A percentile compares a stretch with the other conserved stretches of the same genome.
These are phyloP conservation scores for Vitis riparia DNA, from an alignment of 164 flowering plant genomes.

Conservation along the genomic window DNA sequence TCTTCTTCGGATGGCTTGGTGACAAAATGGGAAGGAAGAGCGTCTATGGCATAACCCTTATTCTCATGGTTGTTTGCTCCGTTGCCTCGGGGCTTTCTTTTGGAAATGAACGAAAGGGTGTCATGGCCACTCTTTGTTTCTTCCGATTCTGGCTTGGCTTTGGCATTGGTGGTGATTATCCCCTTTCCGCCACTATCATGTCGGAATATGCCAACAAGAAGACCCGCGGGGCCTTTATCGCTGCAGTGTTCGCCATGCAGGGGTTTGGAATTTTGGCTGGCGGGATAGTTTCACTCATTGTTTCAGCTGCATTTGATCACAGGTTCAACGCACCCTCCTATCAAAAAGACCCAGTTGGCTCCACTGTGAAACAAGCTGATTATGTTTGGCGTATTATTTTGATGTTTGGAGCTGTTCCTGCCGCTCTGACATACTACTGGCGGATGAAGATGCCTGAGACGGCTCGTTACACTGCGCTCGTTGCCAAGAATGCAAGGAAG, in stretches of 20 bases:
- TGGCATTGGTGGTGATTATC: slow-evolving; percentile 15
- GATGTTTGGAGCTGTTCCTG: slow-evolving; percentile 24
- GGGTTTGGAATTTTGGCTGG: slow-evolving; percentile 22
- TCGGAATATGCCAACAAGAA: slow-evolving; percentile 21
- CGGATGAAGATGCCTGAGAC: slow-evolving; percentile 25
- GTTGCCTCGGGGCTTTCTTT: slow-evolving; percentile 22
- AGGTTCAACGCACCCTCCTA: slow-evolving; percentile 3
- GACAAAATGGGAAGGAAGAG: slow-evolving; percentile 29
- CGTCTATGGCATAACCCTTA: slow-evolving; percentile 23
- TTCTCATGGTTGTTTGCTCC: slow-evolving; percentile 23
- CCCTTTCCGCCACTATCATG: slow-evolving; percentile 25
- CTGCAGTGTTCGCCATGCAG: slow-evolving; percentile 22
- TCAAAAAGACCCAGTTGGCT: slow-evolving; percentile 4
- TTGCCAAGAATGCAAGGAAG: slow-evolving; percentile 8
- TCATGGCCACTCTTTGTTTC: slow-evolving; percentile 17
- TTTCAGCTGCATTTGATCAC: slow-evolving; percentile 10
- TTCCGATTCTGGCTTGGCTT: slow-evolving; percentile 24
- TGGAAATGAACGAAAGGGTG: slow-evolving; percentile 12
- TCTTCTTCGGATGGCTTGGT: slow-evolving; percentile 27
- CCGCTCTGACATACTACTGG: slow-evolving; percentile 16
- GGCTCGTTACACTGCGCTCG: slow-evolving; percentile 19
- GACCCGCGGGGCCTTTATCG: slow-evolving; percentile 19
- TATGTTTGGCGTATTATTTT: slow-evolving; percentile 23
- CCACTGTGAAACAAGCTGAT: slow-evolving; percentile 18
- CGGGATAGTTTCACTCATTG: slow-evolving; percentile 13